A percentile compares a stretch with the other conserved stretches of the same genome.
phyloP scores from a whole-genome alignment of 805 yeast genomes.

The Ogataea naganishii region DNA sequence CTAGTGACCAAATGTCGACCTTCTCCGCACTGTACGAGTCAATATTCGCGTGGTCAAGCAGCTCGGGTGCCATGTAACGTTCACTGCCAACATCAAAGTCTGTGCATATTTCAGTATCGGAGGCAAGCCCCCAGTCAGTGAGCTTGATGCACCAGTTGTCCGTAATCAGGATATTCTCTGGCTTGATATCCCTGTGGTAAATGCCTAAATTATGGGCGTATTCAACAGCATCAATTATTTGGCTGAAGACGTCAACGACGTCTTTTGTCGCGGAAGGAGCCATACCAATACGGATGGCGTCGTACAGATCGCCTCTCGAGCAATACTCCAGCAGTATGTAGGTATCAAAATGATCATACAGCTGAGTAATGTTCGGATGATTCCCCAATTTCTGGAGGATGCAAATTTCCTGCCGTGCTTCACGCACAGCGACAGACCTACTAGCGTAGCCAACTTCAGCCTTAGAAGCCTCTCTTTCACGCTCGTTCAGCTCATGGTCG shows the following conservation, averaged over 20 bases:
- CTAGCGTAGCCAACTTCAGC: conserved; percentile 9
- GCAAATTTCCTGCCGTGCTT: conserved; percentile 60
- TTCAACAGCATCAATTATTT: conserved; percentile 39
- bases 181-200: conserved; percentile 50
- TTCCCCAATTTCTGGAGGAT: conserved; percentile 58
- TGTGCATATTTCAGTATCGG: conserved; percentile 41
- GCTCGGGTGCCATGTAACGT: conserved; percentile 92
- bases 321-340: conserved; percentile 68
- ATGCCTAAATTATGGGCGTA: conserved; percentile 40
- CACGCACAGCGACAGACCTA: conserved; percentile 33
- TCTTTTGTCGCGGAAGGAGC: conserved; percentile 55
- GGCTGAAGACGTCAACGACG: conserved; percentile 45
- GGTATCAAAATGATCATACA: conserved; percentile 43
- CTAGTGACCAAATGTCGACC: conserved; percentile 86
- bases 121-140: conserved; percentile 55
- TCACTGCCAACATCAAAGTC: conserved; percentile 87
- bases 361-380: conserved; percentile 35
- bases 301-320: conserved; percentile 80
- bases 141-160: conserved; percentile 50
- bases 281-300: conserved; percentile 56
- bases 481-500: conserved; percentile 13
- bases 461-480: conserved; percentile 8
- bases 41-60: conserved; percentile 49
- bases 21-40: conserved; percentile 69
- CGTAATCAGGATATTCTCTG: conserved; percentile 45